Percentiles rank a stretch among this genome's conserved stretches.
Conservation (phyloP, 805 yeast genomes). For the Candida insectorum region DNA sequence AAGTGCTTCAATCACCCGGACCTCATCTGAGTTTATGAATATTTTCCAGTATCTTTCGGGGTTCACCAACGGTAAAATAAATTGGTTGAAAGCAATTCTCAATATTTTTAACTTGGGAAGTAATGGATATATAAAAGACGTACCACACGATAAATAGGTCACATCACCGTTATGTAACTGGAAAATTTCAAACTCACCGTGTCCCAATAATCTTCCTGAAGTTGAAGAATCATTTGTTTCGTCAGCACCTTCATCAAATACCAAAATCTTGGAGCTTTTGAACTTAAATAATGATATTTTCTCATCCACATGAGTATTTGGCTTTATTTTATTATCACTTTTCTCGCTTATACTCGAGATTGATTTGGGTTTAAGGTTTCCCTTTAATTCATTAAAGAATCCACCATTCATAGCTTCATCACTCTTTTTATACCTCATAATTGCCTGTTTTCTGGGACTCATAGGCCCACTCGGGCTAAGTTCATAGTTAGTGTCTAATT, state of each 20-base stretch:
- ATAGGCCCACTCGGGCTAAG: constrained; percentile 8
- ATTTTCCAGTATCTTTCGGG: constrained; percentile 77
- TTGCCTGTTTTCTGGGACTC: constrained; percentile 38
- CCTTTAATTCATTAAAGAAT: constrained; percentile 23
- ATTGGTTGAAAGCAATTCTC: constrained; percentile 45
- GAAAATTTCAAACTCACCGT: constrained; percentile 58
- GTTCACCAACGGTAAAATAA: constrained; percentile 63
- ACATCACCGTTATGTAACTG: constrained; percentile 56
- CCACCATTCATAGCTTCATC: constrained; percentile 18
- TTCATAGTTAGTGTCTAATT: constrained; percentile 1
- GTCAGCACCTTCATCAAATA: constrained; percentile 31
- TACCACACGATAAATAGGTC: constrained; percentile 62
- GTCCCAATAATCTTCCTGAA: constrained; percentile 52
- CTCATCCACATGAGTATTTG: constrained; percentile 24
- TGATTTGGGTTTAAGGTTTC: constrained; percentile 18
- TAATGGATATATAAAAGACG: constrained; percentile 69
- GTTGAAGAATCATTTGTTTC: constrained; percentile 10
- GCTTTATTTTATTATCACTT: constrained; percentile 2
- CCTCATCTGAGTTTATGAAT: constrained; percentile 31
- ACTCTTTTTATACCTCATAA: constrained; percentile 35
- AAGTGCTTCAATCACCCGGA: constrained; percentile 21
- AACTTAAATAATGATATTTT: constrained; percentile 33
- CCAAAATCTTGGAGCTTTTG: constrained; percentile 30
- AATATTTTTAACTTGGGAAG: constrained; percentile 60
- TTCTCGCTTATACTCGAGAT: constrained; percentile 1